These are phyloP conservation scores for Camillea tinctor DNA, from an alignment of 2,329 filamentous ascomycete species.

Conservation along the genomic window DNA sequence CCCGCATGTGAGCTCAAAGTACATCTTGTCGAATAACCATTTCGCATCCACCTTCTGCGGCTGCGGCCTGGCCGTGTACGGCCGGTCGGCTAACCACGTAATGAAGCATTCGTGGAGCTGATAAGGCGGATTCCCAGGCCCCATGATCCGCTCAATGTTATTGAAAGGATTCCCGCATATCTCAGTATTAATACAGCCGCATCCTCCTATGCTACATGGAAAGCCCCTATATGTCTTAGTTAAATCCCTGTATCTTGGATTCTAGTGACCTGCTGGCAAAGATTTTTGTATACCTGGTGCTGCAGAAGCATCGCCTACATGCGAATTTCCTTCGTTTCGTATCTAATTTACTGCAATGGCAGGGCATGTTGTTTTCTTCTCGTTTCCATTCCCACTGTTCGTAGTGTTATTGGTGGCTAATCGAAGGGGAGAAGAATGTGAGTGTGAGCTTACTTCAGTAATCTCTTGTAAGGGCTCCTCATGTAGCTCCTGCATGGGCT, in stretches of 20 bases:
- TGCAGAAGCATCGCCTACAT: not conserved
- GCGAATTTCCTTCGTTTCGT: not conserved
- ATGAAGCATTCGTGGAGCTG: not conserved
- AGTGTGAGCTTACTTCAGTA: not conserved
- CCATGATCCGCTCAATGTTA: not conserved
- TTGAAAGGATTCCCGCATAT: not conserved
- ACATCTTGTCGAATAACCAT: not conserved
- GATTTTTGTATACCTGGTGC: not conserved
- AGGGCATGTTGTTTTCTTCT: not conserved
- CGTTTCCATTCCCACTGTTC: not conserved
- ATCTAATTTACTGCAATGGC: not conserved
- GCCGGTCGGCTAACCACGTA: not conserved
- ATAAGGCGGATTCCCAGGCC: not conserved
- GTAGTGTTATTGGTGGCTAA: not conserved
- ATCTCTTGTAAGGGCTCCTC: not conserved
- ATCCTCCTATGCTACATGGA: not conserved
- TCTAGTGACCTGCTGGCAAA: too few relatives aligned
- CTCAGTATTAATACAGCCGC: not conserved
- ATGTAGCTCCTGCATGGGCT: too few relatives aligned
- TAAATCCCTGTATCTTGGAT: not conserved
- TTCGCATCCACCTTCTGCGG: not conserved
- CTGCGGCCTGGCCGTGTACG: not conserved
- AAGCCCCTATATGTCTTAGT: not conserved
- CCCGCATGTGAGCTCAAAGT: not conserved
- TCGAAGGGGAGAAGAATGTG: not conserved